Percentiles rank a stretch among this genome's conserved stretches.
phyloP scores from a whole-genome alignment of 2,329 filamentous ascomycete genomes.

The Niveomyces coronatus region DNA sequence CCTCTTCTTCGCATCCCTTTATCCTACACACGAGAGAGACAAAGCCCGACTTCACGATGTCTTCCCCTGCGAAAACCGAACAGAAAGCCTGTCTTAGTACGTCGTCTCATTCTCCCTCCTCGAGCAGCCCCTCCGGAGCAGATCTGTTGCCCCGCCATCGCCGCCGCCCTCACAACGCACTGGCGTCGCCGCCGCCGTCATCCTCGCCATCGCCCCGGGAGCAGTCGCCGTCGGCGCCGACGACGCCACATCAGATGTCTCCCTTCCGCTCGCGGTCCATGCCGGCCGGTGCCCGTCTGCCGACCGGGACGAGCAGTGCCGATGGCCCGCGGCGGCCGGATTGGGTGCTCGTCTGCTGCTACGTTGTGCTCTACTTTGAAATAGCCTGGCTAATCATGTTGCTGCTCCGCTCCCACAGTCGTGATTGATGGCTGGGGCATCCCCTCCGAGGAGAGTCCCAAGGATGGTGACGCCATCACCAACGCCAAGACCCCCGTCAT shows the following conservation, averaged over 20 bases:
- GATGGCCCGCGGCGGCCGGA: constrained; percentile 49
- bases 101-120: constrained; percentile 26
- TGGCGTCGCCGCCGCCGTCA: constrained; percentile 11
- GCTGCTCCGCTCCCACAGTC: constrained; percentile 51
- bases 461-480: constrained; percentile 89
- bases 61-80: constrained; percentile 42
- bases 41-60: constrained; percentile 6
- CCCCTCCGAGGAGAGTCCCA: constrained; percentile 66
- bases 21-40: background rate
- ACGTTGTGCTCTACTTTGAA: constrained; percentile 46
- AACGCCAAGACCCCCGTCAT: constrained; percentile 89
- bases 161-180: constrained; percentile 6
- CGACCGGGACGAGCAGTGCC: constrained; percentile 28
- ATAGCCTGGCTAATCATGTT: constrained; percentile 49
- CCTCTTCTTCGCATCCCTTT: constrained; percentile 1
- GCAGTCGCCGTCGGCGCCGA: background rate
- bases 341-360: constrained; percentile 37
- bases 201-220: background rate
- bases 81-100: constrained; percentile 54
- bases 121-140: constrained; percentile 17
- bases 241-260: background rate
- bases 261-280: background rate
- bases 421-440: constrained; percentile 99
- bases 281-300: constrained; percentile 4
- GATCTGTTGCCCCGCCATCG: constrained; percentile 16